Base-by-base conservation (phyloP, 164 flowering plant genomes). In the Nymphaea thermarum region DNA sequence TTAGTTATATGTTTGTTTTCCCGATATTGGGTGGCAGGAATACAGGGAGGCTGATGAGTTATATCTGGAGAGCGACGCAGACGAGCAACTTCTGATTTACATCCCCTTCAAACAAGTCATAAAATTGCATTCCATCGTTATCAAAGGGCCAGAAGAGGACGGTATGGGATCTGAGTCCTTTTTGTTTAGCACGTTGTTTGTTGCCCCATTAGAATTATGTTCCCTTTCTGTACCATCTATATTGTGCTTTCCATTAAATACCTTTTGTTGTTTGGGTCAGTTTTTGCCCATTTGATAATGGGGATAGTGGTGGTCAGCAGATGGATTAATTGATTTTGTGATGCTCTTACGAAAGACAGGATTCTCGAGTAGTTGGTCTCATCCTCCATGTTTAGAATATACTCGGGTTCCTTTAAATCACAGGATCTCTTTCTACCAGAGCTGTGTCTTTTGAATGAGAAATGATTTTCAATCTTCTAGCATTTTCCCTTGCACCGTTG, bases 41-140 rank as follows among this genome's bases (percentile, higher is more conserved):
- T 92, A 91, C 66, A 84, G 98, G 70, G 98, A 94, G 68, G 95
- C 86, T 74, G 97, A 88, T 66, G 93, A 88, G 42, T 78, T 91
- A 82, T 55, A 72, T 78, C 77, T 91, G 62, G 96, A 88, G 82
- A 94, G 98, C 66, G 98, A 94, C 82, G 97, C 97, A 2, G 98
- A 94, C 72, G 98, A 94, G 75, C 98, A 94, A 72, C 88, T 94
- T 43, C 68, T 94, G 83, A 83, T 94, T 36, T 85, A 90, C 69
- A 84, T 94, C 59, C 97, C 97, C 61, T 94, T 94, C 67, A 83
- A 68, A 44, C 98, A 94, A 90, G 96, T 94, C 11, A 66, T 94
- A 44, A 94, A 94, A 70, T 80, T 94, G 62, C 87, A 87, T 72
- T 84, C 97, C 4, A 68, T 91, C 62, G 75, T 73, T 63, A 64